Evolutionary conservation across 2,329 filamentous ascomycete species (phyloP), one percentile per base, ranked within the genome.

Genomic region (Sordariomycetes sp.): DNA sequence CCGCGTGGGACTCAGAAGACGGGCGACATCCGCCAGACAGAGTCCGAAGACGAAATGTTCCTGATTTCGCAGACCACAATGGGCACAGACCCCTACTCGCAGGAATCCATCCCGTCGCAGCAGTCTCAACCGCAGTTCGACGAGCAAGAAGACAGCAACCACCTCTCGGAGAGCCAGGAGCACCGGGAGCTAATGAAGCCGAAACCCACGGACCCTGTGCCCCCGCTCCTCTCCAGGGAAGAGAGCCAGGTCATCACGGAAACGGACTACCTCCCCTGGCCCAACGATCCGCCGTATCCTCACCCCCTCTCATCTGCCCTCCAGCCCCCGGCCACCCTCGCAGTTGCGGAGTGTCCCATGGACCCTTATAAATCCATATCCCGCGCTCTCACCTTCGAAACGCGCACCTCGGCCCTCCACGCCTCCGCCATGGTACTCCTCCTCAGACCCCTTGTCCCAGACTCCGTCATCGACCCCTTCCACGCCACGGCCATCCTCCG

Each of bases 371-470:
- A 74, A 0, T 71, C 85, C 10, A 69, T 86, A 8, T 70, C 74
- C 14, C 76, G 80, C 4, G 77, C 80, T 0, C 71, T 87, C 1
- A 71, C 75, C 5, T 85, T 82, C 59, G 83, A 86, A 64, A 74
- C 74, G 6, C 75, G 73, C 53, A 77, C 76, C 1, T 84, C 81
- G 0, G 76, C 80, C 1, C 71, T 86, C 25, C 81, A 82, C 61
- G 81, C 83, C 0, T 79, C 83, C 0, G 79, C 81, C 32, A 85
- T 87, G 63, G 67, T 86, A 5, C 74, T 87, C 3, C 74, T 86
- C 0, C 72, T 87, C 0, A 76, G 76, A 46, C 82, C 82, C 0
- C 74, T 86, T 0, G 71, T 86, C 1, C 79, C 82, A 0, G 71
- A 76, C 0, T 71, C 72, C 10, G 71, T 83, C 20, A 80, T 87